Evolutionary conservation across 768 basidiomycete genomes (phyloP).

Genomic region (Rhodotorula babjevae): DNA sequence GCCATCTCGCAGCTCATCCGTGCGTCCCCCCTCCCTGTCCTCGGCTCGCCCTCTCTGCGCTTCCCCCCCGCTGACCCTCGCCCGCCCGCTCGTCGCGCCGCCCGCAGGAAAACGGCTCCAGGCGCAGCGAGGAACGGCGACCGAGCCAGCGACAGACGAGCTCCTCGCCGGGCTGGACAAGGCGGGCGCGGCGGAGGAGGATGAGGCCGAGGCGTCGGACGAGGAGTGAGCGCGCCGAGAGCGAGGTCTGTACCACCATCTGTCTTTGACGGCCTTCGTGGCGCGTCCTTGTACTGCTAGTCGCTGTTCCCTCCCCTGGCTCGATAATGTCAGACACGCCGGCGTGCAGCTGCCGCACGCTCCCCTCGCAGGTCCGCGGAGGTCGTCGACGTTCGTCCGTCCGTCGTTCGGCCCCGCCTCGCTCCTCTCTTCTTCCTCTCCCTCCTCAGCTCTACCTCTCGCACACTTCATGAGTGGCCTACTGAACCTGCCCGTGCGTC

Average conservation of each 20-base stretch:
- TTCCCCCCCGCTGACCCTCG: too few species aligned
- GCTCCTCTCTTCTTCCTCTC: background rate
- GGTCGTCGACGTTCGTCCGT: too few species aligned
- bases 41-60: background rate
- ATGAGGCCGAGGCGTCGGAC: conserved; percentile 10
- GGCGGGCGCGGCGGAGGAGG: conserved; percentile 6
- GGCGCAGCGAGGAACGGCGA: conserved; percentile 15
- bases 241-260: background rate
- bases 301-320: too few species aligned
- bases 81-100: background rate
- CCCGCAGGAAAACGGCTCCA: conserved; percentile 33
- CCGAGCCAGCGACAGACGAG: conserved; percentile 23
- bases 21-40: conserved; percentile 52
- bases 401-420: too few species aligned
- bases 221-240: conserved; percentile 2
- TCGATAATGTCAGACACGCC: too few species aligned
- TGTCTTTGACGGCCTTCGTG: background rate
- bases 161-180: conserved; percentile 26
- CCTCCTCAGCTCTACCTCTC: background rate
- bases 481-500: background rate
- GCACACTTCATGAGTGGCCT: background rate
- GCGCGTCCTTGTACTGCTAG: background rate
- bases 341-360: too few species aligned
- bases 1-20: conserved; percentile 88
- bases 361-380: too few species aligned